Evolutionary conservation across 2,329 filamentous ascomycete genomes (phyloP), one percentile per base, ranked within the genome.

Genomic region (Colletotrichum sp.): DNA sequence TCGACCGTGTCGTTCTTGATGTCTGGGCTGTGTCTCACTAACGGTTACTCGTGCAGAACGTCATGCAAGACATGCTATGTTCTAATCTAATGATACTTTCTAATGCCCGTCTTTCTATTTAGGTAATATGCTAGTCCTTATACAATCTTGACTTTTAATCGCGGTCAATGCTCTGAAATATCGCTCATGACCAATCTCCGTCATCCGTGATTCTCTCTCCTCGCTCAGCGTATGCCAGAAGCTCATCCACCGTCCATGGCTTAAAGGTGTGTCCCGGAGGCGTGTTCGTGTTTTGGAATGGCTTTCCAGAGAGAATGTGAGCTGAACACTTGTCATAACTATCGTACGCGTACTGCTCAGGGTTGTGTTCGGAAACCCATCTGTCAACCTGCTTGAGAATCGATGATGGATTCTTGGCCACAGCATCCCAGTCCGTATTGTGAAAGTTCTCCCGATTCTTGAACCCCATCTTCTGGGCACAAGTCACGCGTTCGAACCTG

Each of bases 251-350:
- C 26, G 80, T 82, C 82, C 83, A 84, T 15, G 79, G 78, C 39
- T 82, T 63, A 71, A 77, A 82, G 3, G 78, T 76, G 66, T 83
- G 77, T 5, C 81, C 82, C 3, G 66, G 72, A 1, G 81, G 80
- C 8, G 80, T 73, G 67, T 85, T 84, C 2, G 80, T 83, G 44
- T 82, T 83, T 24, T 81, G 75, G 34, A 84, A 85, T 1, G 79
- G 60, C 9, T 39, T 62, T 2, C 79, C 82, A 13, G 67, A 69
- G 16, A 78, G 69, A 8, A 84, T 36, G 66, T 82, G 79, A 6
- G 67, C 71, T 5, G 79, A 69, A 8, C 78, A 81, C 26, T 80
- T 70, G 3, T 70, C 34, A 59, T 81, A 84, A 30, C 81, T 82
- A 10, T 82, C 81, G 16, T 79, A 77, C 1, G 80, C 81, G 30